These are phyloP conservation scores for Flaveria sonorensis DNA, from an alignment of 129 eudicot species.

Conservation along the genomic window DNA sequence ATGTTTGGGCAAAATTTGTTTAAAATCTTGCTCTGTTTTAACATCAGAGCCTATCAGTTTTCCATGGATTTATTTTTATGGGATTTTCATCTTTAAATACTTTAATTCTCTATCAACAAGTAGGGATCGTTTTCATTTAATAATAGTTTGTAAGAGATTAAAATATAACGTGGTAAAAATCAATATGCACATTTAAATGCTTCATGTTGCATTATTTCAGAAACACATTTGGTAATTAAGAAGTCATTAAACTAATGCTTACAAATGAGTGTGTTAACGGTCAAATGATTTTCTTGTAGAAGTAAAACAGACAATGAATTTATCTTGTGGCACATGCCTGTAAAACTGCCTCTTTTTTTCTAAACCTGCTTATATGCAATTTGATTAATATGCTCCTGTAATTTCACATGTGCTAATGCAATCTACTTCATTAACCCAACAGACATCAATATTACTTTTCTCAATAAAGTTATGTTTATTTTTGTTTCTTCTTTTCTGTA, in stretches of 20 bases:
- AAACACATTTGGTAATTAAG: neutral
- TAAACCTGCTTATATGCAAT: neutral
- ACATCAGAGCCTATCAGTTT: neutral
- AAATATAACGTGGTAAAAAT: neutral
- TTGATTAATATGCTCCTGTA: neutral
- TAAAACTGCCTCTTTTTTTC: neutral
- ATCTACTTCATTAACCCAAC: neutral
- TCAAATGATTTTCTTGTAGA: neutral
- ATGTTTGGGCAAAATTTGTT: constrained; percentile 8
- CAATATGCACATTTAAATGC: neutral
- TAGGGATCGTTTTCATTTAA: constrained; percentile 17
- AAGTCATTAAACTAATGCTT: constrained; percentile 6
- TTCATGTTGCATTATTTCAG: constrained; percentile 4
- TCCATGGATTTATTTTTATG: constrained; percentile 2
- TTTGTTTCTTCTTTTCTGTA: neutral
- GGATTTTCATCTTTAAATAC: neutral
- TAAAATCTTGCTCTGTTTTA: neutral
- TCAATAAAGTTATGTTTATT: neutral
- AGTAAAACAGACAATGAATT: constrained; percentile 6
- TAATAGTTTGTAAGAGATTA: neutral
- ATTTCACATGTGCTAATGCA: neutral
- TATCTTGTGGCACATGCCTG: constrained; percentile 14
- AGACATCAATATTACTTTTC: neutral
- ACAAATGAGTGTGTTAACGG: constrained; percentile 15
- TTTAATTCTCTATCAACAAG: constrained; percentile 10